Conservation (phyloP, 2,329 filamentous ascomycete genomes). For the Aspergillus fumigatiaffinis region DNA sequence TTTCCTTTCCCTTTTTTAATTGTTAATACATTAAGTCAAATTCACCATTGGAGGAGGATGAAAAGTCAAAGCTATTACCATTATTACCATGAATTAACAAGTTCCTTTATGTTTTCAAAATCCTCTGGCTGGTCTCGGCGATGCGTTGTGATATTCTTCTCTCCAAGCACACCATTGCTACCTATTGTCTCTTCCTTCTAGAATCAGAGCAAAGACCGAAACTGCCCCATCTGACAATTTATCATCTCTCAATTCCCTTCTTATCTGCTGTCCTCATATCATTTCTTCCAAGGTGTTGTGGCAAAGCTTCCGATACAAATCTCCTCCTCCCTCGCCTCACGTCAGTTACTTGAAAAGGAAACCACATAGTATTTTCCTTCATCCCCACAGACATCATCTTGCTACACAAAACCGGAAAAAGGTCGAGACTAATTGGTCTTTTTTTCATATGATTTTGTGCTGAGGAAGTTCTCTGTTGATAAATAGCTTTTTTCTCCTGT, state of each 20-base stretch:
- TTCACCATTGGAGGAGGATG: not conserved
- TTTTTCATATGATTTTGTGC: conserved; percentile 15
- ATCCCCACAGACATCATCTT: conserved; percentile 7
- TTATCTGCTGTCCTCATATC: not conserved
- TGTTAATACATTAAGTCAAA: not conserved
- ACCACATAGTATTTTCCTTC: not conserved
- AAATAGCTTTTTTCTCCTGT: conserved; percentile 9
- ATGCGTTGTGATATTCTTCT: conserved; percentile 7
- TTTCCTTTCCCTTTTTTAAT: not conserved
- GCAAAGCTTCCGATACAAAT: conserved; percentile 12
- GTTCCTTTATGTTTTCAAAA: not conserved
- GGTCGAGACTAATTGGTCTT: conserved; percentile 10
- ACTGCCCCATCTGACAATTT: not conserved
- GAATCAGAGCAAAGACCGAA: not conserved
- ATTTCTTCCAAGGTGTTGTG: not conserved
- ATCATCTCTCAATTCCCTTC: conserved; percentile 4
- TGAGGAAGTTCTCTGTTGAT: not conserved
- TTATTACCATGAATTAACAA: not conserved
- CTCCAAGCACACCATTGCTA: not conserved
- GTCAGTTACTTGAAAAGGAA: not conserved
- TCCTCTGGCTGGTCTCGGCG: conserved; percentile 2
- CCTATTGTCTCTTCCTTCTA: not conserved
- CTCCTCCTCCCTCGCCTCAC: conserved; percentile 3
- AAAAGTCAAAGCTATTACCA: not conserved
- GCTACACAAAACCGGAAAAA: conserved; percentile 14